Evolutionary conservation across 192 early-diverging fungal genomes (phyloP).

Genomic region (Backusella westeae): DNA sequence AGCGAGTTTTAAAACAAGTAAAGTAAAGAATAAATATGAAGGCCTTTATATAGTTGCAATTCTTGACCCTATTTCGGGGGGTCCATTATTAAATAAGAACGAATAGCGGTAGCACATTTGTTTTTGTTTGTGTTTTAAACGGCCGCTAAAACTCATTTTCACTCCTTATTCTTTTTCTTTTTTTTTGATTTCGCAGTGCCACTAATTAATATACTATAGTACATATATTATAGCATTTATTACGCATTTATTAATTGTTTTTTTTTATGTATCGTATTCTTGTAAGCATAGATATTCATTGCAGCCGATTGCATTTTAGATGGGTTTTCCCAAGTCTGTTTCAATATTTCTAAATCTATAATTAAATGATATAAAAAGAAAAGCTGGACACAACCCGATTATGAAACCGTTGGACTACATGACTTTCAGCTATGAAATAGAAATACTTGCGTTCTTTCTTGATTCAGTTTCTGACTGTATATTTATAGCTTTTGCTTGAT

Average conservation of each 20-base stretch:
- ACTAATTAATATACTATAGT: background rate
- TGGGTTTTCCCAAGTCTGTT: background rate
- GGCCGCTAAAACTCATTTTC: background rate
- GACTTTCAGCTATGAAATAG: background rate
- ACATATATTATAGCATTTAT: background rate
- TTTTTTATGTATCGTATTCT: background rate
- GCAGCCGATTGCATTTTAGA: background rate
- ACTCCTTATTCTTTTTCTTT: background rate
- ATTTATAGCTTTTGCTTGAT: background rate
- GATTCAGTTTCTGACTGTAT: background rate
- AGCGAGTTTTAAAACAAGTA: background rate
- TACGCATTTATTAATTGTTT: background rate
- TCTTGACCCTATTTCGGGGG: background rate
- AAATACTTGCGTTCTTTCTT: background rate
- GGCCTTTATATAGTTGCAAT: background rate
- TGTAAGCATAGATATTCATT: background rate
- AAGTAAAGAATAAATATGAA: background rate
- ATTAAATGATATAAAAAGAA: background rate
- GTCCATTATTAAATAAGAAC: background rate
- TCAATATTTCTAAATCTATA: background rate
- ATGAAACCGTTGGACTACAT: background rate
- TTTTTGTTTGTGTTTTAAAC: background rate
- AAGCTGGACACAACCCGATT: background rate
- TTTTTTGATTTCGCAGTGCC: background rate
- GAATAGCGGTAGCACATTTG: background rate